phyloP scores from a whole-genome alignment of 768 basidiomycete species.

The Daedalea quercina region DNA sequence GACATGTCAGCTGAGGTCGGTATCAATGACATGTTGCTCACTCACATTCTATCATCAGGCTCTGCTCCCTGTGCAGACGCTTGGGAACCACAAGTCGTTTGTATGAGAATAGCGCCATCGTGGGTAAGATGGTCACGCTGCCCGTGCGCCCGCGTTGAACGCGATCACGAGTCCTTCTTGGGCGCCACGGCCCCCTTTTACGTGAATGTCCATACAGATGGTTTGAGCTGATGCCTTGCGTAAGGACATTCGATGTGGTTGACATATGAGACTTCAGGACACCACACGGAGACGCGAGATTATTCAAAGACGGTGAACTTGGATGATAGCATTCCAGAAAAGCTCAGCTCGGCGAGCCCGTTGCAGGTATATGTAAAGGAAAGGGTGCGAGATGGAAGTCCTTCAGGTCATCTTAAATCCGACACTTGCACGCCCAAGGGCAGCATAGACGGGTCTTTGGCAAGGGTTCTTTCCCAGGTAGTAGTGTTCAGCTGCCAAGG shows the following conservation, averaged over 20 bases:
- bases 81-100: too few relatives aligned
- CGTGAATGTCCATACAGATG: too few relatives aligned
- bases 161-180: background rate
- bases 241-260: too few relatives aligned
- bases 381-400: background rate
- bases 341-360: background rate
- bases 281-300: background rate
- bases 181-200: background rate
- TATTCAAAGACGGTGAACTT: background rate
- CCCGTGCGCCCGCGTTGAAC: background rate
- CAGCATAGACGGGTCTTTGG: conserved; percentile 25
- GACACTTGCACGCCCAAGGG: conserved; percentile 39
- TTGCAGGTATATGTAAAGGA: background rate
- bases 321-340: background rate
- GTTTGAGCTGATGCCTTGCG: too few relatives aligned
- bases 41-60: too few relatives aligned
- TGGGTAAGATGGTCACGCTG: background rate
- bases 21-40: too few relatives aligned
- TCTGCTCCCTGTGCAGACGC: too few relatives aligned
- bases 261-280: background rate
- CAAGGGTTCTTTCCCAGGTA: conserved; percentile 41
- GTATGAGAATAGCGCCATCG: too few relatives aligned
- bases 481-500: conserved; percentile 40
- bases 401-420: conserved; percentile 2
- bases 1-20: too few relatives aligned